phyloP scores from a whole-genome alignment of 805 yeast genomes.

The Sugiyamaella chiloensis region DNA sequence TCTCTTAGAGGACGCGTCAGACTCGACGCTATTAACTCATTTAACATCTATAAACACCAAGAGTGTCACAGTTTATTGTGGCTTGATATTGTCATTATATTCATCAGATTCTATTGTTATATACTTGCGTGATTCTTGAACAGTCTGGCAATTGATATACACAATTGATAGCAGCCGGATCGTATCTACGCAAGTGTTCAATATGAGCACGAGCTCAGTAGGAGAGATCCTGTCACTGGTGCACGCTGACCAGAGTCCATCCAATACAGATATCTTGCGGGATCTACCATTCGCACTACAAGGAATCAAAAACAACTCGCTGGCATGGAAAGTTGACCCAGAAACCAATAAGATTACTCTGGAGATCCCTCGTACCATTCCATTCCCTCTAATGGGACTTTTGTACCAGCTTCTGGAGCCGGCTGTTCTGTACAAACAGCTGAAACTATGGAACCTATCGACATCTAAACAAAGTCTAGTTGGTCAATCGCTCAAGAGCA shows the following conservation, averaged over 20 bases:
- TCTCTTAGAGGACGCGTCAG: too few relatives aligned
- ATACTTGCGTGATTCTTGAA: too few relatives aligned
- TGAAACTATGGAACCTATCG: conserved; percentile 36
- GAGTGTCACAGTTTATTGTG: too few relatives aligned
- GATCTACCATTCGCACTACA: conserved; percentile 34
- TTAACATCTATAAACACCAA: too few relatives aligned
- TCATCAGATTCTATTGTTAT: too few relatives aligned
- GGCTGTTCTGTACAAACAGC: conserved; percentile 57
- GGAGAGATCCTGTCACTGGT: conserved; percentile 7
- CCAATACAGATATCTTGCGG: conserved; percentile 16
- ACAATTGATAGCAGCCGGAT: too few relatives aligned
- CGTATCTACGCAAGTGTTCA: too few relatives aligned
- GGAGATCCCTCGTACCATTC: conserved; percentile 34
- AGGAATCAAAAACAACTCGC: conserved; percentile 26
- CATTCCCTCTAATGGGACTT: conserved; percentile 54
- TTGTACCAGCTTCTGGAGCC: conserved; percentile 64
- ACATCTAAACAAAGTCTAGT: conserved; percentile 42
- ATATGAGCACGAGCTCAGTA: too few relatives aligned
- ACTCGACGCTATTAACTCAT: too few relatives aligned
- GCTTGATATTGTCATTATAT: too few relatives aligned
- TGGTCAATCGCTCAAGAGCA: conserved; percentile 57
- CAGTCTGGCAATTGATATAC: too few relatives aligned
- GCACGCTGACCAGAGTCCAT: conserved; percentile 19
- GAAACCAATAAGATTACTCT: conserved; percentile 9
- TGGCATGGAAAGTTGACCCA: conserved; percentile 20